Evolutionary conservation across 2,329 filamentous ascomycete species (phyloP).

Genomic region (Apiospora sp.): DNA sequence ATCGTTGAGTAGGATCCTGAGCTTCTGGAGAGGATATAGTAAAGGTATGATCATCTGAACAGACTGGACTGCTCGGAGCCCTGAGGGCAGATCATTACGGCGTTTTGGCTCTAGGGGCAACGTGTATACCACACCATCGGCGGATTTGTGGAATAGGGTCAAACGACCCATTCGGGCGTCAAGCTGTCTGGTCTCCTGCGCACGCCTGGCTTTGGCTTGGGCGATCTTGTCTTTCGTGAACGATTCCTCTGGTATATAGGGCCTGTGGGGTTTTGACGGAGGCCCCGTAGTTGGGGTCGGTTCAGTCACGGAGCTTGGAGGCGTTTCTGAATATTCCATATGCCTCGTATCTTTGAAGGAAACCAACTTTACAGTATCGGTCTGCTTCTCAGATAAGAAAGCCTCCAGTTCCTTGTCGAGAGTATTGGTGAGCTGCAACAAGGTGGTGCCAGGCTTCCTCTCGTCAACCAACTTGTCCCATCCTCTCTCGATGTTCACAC

Average conservation of each 20-base stretch:
- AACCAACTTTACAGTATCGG: slow-evolving; percentile 75
- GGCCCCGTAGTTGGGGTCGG: not conserved
- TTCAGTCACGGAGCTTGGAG: slow-evolving; percentile 27
- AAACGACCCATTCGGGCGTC: slow-evolving; percentile 77
- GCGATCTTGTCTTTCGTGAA: slow-evolving; percentile 67
- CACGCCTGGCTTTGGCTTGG: slow-evolving; percentile 68
- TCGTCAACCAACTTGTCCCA: slow-evolving; percentile 71
- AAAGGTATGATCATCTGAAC: slow-evolving; percentile 74
- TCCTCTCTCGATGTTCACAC: slow-evolving; percentile 78
- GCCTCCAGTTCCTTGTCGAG: slow-evolving; percentile 77
- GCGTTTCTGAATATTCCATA: slow-evolving; percentile 39
- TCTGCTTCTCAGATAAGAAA: slow-evolving; percentile 74
- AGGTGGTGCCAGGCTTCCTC: slow-evolving; percentile 59
- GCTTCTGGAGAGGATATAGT: slow-evolving; percentile 75
- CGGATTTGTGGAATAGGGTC: slow-evolving; percentile 71
- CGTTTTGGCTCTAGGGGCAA: slow-evolving; percentile 74
- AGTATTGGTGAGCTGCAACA: slow-evolving; percentile 72
- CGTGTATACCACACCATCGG: slow-evolving; percentile 74
- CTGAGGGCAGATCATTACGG: slow-evolving; percentile 64
- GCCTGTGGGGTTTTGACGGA: slow-evolving; percentile 31
- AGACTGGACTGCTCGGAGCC: slow-evolving; percentile 68
- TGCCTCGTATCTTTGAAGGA: slow-evolving; percentile 65
- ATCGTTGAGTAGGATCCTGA: slow-evolving; percentile 71
- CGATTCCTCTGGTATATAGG: slow-evolving; percentile 53
- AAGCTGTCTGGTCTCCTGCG: slow-evolving; percentile 74